Percentiles rank a stretch among this genome's conserved stretches.
phyloP scores from a whole-genome alignment of 805 yeast genomes.

The Candida coleopterorum region DNA sequence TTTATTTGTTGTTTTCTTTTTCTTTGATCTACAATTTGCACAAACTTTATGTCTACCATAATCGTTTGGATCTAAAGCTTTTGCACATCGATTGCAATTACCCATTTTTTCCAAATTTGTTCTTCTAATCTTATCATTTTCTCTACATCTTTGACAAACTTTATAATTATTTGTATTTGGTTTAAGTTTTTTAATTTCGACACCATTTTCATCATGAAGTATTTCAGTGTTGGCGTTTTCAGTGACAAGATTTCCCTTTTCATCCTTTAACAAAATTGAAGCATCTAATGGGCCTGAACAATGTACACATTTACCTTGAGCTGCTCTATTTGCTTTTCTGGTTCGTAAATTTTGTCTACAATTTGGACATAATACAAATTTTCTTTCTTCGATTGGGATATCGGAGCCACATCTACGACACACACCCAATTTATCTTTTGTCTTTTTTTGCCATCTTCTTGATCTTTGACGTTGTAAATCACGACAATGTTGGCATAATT shows the following conservation, averaged over 20 bases:
- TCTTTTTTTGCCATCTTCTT: constrained; percentile 59
- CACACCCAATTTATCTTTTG: constrained; percentile 56
- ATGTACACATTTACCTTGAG: constrained; percentile 64
- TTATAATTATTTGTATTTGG: constrained; percentile 35
- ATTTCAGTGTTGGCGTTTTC: background rate
- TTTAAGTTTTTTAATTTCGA: background rate
- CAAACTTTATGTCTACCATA: constrained; percentile 56
- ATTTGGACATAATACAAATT: constrained; percentile 55
- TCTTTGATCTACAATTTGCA: constrained; percentile 46
- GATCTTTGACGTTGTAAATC: constrained; percentile 59
- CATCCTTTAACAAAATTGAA: constrained; percentile 29
- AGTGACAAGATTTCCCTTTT: constrained; percentile 10
- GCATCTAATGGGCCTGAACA: constrained; percentile 55
- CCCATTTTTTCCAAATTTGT: constrained; percentile 53
- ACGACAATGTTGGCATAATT: constrained; percentile 61
- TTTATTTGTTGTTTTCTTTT: constrained; percentile 33
- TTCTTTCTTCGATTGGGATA: constrained; percentile 46
- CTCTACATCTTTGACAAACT: constrained; percentile 64
- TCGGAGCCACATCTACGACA: constrained; percentile 60
- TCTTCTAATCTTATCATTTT: constrained; percentile 55
- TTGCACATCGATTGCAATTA: constrained; percentile 60
- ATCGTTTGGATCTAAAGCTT: constrained; percentile 40
- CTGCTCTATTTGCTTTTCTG: constrained; percentile 54
- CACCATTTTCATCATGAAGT: background rate
- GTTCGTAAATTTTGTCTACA: constrained; percentile 54